These are phyloP conservation scores for Juglanconis sp. DNA, from an alignment of 2,329 filamentous ascomycete species.

Conservation along the genomic window DNA sequence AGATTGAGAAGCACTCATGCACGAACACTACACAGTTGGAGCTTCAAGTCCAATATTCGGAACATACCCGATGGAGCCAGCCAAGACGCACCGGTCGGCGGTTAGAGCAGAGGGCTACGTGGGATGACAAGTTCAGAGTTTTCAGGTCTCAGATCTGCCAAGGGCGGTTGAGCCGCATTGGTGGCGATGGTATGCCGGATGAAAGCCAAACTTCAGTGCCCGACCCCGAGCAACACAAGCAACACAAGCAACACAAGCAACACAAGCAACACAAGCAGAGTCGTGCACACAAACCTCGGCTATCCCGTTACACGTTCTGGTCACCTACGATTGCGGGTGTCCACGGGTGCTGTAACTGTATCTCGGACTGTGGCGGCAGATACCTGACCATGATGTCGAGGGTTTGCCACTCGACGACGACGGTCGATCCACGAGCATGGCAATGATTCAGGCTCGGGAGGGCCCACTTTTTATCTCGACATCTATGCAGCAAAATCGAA, in stretches of 20 bases:
- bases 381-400: neutral
- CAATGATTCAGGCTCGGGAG: neutral
- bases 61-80: neutral
- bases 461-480: neutral
- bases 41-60: constrained; percentile 8
- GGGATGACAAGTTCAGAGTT: neutral
- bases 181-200: neutral
- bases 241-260: neutral
- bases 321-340: neutral
- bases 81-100: neutral
- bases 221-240: too few relatives aligned
- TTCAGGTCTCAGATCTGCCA: neutral
- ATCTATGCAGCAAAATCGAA: neutral
- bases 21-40: neutral
- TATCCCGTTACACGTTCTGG: neutral
- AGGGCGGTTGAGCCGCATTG: constrained; percentile 4
- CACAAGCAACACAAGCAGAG: neutral
- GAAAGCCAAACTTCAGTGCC: neutral
- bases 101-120: neutral
- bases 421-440: neutral
- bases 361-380: neutral
- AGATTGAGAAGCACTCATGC: neutral
- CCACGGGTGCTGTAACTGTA: neutral
- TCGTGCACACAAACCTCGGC: neutral
- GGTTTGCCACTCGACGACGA: neutral